Evolutionary conservation across 768 basidiomycete species (phyloP).

Genomic region (Tulasnella sp.): DNA sequence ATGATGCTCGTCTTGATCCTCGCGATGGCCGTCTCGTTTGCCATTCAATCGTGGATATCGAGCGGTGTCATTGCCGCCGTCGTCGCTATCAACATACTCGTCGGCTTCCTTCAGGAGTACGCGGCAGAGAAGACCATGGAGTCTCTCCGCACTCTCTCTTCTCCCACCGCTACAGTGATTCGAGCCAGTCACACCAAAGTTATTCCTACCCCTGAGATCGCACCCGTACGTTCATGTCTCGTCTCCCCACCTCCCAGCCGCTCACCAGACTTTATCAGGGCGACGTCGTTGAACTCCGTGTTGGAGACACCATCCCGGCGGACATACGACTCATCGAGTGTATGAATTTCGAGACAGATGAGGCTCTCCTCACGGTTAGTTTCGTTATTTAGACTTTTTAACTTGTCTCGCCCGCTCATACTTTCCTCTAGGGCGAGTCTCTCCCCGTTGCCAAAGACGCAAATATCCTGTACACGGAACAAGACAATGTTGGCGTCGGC

Average conservation of each 20-base stretch:
- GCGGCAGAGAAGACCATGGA: slow-evolving; percentile 41
- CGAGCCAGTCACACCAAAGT: slow-evolving; percentile 32
- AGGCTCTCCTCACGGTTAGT: slow-evolving; percentile 46
- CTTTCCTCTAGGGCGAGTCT: slow-evolving; percentile 34
- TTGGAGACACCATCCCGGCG: slow-evolving; percentile 40
- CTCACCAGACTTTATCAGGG: slow-evolving; percentile 33
- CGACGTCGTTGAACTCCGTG: slow-evolving; percentile 61
- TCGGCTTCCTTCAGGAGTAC: slow-evolving; percentile 39
- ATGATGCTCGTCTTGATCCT: slow-evolving; percentile 26
- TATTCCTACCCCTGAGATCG: slow-evolving; percentile 34
- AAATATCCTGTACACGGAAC: slow-evolving; percentile 32
- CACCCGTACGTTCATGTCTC: slow-evolving; percentile 24
- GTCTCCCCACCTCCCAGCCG: background rate
- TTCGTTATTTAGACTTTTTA: background rate
- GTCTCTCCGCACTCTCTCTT: slow-evolving; percentile 36
- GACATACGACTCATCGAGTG: slow-evolving; percentile 34
- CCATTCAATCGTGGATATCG: slow-evolving; percentile 42
- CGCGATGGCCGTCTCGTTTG: slow-evolving; percentile 42
- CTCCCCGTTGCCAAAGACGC: slow-evolving; percentile 40
- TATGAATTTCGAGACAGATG: slow-evolving; percentile 49
- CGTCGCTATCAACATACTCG: slow-evolving; percentile 24
- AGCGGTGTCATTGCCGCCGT: slow-evolving; percentile 40
- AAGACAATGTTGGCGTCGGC: background rate
- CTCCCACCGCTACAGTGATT: slow-evolving; percentile 36
- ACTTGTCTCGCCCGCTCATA: slow-evolving; percentile 23